These are phyloP conservation scores for Pseudoneurospora amorphoporcata DNA, from an alignment of 495 filamentous ascomycete genomes.

Conservation along the genomic window DNA sequence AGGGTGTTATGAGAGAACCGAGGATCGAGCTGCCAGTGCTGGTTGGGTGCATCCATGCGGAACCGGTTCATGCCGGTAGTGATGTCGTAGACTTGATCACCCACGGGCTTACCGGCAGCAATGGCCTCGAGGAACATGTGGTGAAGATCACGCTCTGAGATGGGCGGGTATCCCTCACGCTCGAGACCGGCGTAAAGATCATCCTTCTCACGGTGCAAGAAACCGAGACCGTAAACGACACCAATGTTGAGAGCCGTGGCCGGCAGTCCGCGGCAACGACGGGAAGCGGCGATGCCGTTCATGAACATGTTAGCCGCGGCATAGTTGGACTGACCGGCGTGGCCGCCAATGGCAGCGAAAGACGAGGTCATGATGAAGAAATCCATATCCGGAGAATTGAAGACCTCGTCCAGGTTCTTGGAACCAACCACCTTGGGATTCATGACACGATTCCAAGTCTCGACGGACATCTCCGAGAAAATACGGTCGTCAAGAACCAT, in stretches of 20 bases:
- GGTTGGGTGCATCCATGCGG: constrained; percentile 10
- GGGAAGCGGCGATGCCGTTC: constrained; percentile 32
- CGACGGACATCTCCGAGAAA: constrained; percentile 37
- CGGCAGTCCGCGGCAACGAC: constrained; percentile 22
- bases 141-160: constrained; percentile 50
- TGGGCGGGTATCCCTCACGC: constrained; percentile 38
- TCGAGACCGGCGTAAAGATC: constrained; percentile 30
- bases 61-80: constrained; percentile 32
- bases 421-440: constrained; percentile 36
- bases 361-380: constrained; percentile 43
- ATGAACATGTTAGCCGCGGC: constrained; percentile 47
- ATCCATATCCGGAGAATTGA: constrained; percentile 23
- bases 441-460: constrained; percentile 30
- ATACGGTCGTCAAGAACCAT: constrained; percentile 43
- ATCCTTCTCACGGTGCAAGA: constrained; percentile 39
- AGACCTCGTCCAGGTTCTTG: constrained; percentile 27
- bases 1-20: constrained; percentile 28
- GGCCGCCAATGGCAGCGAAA: constrained; percentile 36
- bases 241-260: constrained; percentile 46
- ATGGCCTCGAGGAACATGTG: constrained; percentile 52
- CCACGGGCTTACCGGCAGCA: constrained; percentile 22
- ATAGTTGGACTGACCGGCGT: constrained; percentile 44
- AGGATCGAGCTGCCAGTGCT: constrained; percentile 32
- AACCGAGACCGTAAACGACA: constrained; percentile 46
- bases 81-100: constrained; percentile 17